phyloP scores from a whole-genome alignment of 352 stramenopile species.

The Pythium guiyangense region DNA sequence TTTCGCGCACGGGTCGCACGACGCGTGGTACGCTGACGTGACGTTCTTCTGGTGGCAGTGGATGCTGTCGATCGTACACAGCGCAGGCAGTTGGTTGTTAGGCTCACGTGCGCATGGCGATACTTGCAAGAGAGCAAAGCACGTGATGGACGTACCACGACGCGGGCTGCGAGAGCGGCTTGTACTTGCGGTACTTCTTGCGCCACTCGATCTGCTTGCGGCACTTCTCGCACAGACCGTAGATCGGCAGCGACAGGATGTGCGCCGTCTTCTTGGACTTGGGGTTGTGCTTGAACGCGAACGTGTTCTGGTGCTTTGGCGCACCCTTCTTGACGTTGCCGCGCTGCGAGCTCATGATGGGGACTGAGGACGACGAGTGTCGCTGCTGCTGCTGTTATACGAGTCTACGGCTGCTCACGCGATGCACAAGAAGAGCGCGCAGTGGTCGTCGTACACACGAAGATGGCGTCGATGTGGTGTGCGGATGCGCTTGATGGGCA shows the following conservation, averaged over 20 bases:
- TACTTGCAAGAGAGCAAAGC: no score
- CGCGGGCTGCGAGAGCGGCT: conserved; percentile 91
- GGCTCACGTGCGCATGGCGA: background rate
- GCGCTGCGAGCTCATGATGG: conserved; percentile 77
- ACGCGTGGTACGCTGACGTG: conserved; percentile 92
- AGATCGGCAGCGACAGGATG: conserved; percentile 90
- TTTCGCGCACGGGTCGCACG: conserved; percentile 90
- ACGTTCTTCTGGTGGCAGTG: conserved; percentile 91
- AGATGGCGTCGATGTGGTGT: no score
- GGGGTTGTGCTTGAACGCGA: conserved; percentile 98
- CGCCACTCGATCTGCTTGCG: conserved; percentile 97
- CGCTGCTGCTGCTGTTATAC: background rate
- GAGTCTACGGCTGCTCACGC: background rate
- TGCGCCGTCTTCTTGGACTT: conserved; percentile 97
- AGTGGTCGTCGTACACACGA: no score
- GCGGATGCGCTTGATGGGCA: background rate
- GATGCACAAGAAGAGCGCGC: no score
- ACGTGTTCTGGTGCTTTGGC: conserved; percentile 97
- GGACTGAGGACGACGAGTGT: background rate
- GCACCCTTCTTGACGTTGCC: conserved; percentile 84
- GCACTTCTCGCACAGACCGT: conserved; percentile 92
- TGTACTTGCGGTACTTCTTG: conserved; percentile 99
- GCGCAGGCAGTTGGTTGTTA: conserved; percentile 1
- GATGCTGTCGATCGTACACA: no score
- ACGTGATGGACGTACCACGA: conserved; percentile 65